Evolutionary conservation across 768 basidiomycete species (phyloP).

Genomic region (Podaxis carcinomalis): DNA sequence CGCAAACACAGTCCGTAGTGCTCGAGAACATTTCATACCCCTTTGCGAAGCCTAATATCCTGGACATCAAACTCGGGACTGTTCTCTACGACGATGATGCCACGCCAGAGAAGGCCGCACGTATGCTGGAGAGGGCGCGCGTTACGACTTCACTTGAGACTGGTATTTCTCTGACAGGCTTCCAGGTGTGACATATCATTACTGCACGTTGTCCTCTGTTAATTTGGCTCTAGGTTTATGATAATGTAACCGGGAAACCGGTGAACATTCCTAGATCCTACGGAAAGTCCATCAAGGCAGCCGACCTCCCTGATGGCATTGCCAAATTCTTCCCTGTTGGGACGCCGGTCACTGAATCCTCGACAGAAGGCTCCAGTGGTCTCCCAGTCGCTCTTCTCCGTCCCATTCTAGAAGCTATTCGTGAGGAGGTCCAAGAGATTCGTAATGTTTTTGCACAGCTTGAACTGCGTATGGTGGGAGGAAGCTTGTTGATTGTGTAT

Average conservation of each 20-base stretch:
- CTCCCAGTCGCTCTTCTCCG: constrained; percentile 52
- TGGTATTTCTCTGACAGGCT: constrained; percentile 84
- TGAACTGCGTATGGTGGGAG: constrained; percentile 80
- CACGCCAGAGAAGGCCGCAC: constrained; percentile 65
- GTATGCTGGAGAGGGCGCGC: constrained; percentile 70
- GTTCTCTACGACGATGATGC: constrained; percentile 73
- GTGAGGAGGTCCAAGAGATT: constrained; percentile 39
- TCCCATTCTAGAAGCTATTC: constrained; percentile 53
- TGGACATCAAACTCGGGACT: constrained; percentile 94
- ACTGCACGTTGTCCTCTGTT: constrained; percentile 2
- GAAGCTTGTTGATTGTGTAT: constrained; percentile 79
- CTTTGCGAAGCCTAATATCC: constrained; percentile 78
- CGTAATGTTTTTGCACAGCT: constrained; percentile 39
- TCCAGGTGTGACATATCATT: constrained; percentile 56
- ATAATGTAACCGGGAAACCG: constrained; percentile 50
- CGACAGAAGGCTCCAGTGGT: constrained; percentile 31
- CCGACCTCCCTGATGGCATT: constrained; percentile 75
- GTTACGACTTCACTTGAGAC: constrained; percentile 70
- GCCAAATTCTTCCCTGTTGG: constrained; percentile 71
- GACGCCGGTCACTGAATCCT: constrained; percentile 9
- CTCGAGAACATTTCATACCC: constrained; percentile 76
- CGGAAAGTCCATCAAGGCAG: constrained; percentile 67
- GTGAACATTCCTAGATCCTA: constrained; percentile 69
- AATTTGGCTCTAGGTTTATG: constrained; percentile 55
- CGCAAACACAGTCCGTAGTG: constrained; percentile 62